Base-by-base conservation (phyloP, 768 basidiomycete species). In the Trichaptum fuscoviolaceum region DNA sequence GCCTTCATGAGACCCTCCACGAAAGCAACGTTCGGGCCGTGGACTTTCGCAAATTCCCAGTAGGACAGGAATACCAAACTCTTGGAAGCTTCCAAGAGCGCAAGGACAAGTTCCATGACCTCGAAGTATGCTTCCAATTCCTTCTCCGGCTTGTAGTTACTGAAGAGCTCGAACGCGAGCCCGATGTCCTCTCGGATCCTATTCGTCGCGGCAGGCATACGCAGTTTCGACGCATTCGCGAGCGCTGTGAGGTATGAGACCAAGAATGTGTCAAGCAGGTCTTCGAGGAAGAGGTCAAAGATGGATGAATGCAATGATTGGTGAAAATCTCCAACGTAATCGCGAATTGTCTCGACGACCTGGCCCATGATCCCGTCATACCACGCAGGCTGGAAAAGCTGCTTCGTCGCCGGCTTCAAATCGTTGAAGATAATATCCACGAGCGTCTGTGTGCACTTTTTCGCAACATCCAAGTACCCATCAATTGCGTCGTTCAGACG, bases 371-470 rank as follows among this genome's bases (percentile, higher is more conserved):
- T 85, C 4, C 90, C 90, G 30, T 95, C 93, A 75, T 99, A 99
- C 97, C 97, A 99, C 0, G 83, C 70, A 7, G 84, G 80, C 67
- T 89, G 88, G 84, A 99, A 95, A 42, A 99, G 82, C 52, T 82
- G 83, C 75, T 93, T 95, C 18, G 87, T 91, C 10, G 91, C 96
- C 0, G 91, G 87, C 75, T 90, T 93, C 70, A 99, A 79, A 75
- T 99, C 97, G 76, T 97, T 92, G 82, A 97, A 95, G 71, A 99
- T 89, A 72, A 96, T 87, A 71, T 93, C 92, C 73, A 99, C 95
- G 66, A 99, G 85, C 0, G 91, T 91, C 71, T 96, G 92, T 24
- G 92, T 95, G 81, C 96, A 99, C 75, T 93, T 93, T 82, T 99
- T 99, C 64, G 96, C 96, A 52, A 99, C 94, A 76, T 99, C 97